Base-by-base conservation (phyloP, 1,284 basidiomycete species). In the Tilletia walkeri region DNA sequence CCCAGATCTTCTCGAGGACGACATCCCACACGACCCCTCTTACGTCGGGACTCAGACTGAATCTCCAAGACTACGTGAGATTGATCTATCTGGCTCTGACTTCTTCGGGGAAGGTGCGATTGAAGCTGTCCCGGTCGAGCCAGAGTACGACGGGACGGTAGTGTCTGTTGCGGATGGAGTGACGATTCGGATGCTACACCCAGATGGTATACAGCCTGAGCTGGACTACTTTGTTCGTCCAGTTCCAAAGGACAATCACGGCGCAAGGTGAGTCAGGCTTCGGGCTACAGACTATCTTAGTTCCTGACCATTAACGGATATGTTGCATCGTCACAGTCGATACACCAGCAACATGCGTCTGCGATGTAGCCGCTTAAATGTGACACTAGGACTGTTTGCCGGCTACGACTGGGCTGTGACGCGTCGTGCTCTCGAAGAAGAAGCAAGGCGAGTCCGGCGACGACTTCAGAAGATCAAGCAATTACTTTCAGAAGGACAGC, bases 401-500 rank as follows among this genome's bases (percentile, higher is more conserved):
- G 80, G 95, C 0, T 99, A 94, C 79, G 96, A 99, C 81, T 99
- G 95, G 94, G 84, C 84, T 0, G 87, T 88, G 50, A 99, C 95
- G 1, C 89, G 94, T 65, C 90, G 88, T 82, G 89, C 89, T 4
- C 93, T 99, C 67, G 92, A 96, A 82, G 90, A 92, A 66, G 92
- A 95, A 82, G 88, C 92, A 70, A 93, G 91, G 81, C 90, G 91
- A 45, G 93, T 99, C 85, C 89, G 93, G 65, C 89, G 90, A 68
- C 89, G 90, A 34, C 87, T 99, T 54, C 90, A 92, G 65, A 94
- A 92, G 84, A 96, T 99, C 79, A 88, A 92, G 67, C 95, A 99
- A 84, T 87, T 99, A 2, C 89, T 99, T n/a, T 93, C 95, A 0
- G 90, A 87, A 56, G 96, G 95, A 2, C 95, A 98, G 82, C 88